Percentiles rank a stretch among this genome's conserved stretches.
phyloP scores from a whole-genome alignment of 306 rosid genomes.

The Argentina anserina region DNA sequence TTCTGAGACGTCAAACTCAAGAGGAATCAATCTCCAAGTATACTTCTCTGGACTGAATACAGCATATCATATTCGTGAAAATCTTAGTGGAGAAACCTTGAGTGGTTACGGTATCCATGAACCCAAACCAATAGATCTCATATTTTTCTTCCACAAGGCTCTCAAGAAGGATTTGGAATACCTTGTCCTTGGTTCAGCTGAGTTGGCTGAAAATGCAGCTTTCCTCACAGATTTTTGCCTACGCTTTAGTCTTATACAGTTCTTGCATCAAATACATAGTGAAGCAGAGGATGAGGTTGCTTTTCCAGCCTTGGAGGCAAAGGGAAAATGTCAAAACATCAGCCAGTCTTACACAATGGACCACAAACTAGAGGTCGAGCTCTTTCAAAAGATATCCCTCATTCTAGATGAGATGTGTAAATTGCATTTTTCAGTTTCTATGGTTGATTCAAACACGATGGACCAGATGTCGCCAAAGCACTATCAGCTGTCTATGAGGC shows the following conservation, averaged over 20 bases:
- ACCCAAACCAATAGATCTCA: constrained; percentile 72
- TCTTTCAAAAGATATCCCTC: constrained; percentile 49
- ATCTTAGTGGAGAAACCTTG: constrained; percentile 30
- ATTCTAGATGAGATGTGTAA: constrained; percentile 60
- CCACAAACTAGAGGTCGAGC: constrained; percentile 67
- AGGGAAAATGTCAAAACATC: constrained; percentile 65
- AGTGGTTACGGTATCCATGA: constrained; percentile 43
- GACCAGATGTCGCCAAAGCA: constrained; percentile 41
- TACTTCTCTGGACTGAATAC: constrained; percentile 54
- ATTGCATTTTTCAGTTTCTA: constrained; percentile 45
- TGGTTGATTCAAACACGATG: constrained; percentile 28
- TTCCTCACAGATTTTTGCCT: constrained; percentile 51
- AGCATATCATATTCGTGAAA: constrained; percentile 38
- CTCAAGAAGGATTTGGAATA: constrained; percentile 84
- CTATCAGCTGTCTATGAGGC: constrained; percentile 49
- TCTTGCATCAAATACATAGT: constrained; percentile 72
- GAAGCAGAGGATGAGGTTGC: constrained; percentile 92
- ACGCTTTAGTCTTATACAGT: constrained; percentile 59
- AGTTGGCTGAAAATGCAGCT: constrained; percentile 54
- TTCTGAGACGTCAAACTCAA: constrained; percentile 58
- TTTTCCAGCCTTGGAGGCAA: constrained; percentile 95
- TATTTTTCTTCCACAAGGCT: constrained; percentile 89
- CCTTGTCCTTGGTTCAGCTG: constrained; percentile 71
- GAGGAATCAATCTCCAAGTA: constrained; percentile 58
- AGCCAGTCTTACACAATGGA: constrained; percentile 82